Conservation (phyloP, 129 eudicot species). For the sunflower (Helianthus annuus) region DNA sequence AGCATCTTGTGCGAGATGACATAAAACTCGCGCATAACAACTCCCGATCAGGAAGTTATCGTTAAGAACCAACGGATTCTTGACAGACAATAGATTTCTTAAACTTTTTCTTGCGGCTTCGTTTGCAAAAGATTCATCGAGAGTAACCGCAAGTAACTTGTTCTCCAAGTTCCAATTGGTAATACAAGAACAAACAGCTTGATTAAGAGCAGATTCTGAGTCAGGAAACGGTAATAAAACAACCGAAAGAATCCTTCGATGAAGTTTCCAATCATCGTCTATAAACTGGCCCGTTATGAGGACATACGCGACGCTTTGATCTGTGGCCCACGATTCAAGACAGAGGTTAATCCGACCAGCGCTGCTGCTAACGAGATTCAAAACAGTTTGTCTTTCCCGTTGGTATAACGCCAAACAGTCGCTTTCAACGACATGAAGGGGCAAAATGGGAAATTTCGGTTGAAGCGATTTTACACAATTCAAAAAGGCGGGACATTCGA, state of each 20-base stretch:
- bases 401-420: constrained; percentile 49
- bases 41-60: constrained; percentile 63
- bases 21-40: constrained; percentile 64
- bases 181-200: constrained; percentile 60
- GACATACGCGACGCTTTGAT: constrained; percentile 55
- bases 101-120: constrained; percentile 48
- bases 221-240: constrained; percentile 58
- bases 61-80: constrained; percentile 44
- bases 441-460: constrained; percentile 49
- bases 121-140: constrained; percentile 57
- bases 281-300: constrained; percentile 71
- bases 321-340: constrained; percentile 65
- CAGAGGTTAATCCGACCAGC: constrained; percentile 68
- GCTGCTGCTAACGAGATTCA: constrained; percentile 46
- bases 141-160: constrained; percentile 65
- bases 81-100: constrained; percentile 42
- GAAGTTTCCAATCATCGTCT: constrained; percentile 78
- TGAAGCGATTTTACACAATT: constrained; percentile 50
- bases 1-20: constrained; percentile 63
- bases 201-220: constrained; percentile 63
- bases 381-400: constrained; percentile 49
- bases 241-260: constrained; percentile 56
- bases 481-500: constrained; percentile 59
- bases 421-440: constrained; percentile 40
- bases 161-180: constrained; percentile 59